Evolutionary conservation across 2,329 filamentous ascomycete species (phyloP).

Genomic region (Phyllosticta capitalensis): DNA sequence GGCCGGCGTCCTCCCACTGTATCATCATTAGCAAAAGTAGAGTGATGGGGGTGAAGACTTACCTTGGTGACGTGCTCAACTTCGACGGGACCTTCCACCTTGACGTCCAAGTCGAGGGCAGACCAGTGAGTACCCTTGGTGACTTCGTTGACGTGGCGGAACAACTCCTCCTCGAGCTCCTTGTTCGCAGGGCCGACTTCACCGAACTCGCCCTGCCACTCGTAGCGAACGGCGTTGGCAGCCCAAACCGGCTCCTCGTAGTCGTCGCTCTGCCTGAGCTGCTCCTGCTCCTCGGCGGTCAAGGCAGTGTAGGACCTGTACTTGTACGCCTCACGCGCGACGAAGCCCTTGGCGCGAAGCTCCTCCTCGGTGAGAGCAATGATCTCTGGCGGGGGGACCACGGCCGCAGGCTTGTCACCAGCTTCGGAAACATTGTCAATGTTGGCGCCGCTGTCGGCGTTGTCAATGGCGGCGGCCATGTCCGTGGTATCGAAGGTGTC

Average conservation of each 20-base stretch:
- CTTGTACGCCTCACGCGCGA: slow-evolving; percentile 37
- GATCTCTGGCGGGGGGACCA: slow-evolving; percentile 13
- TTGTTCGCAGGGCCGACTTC: slow-evolving; percentile 67
- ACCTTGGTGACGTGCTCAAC: slow-evolving; percentile 42
- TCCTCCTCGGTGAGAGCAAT: neutral
- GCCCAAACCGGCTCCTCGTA: slow-evolving; percentile 32
- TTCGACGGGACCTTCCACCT: slow-evolving; percentile 38
- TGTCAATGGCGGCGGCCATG: slow-evolving; percentile 15
- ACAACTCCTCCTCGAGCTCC: slow-evolving; percentile 67
- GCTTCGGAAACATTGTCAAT: slow-evolving; percentile 16
- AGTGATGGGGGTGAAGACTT: slow-evolving; percentile 19
- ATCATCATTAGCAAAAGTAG: slow-evolving; percentile 21
- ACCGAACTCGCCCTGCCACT: slow-evolving; percentile 78
- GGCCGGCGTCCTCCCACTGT: slow-evolving; percentile 64
- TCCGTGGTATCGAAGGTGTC: slow-evolving; percentile 14
- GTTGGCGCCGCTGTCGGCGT: slow-evolving; percentile 10
- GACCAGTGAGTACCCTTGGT: slow-evolving; percentile 53
- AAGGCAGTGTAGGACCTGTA: slow-evolving; percentile 31
- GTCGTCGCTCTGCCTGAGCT: neutral
- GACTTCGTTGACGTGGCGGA: slow-evolving; percentile 46
- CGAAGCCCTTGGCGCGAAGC: slow-evolving; percentile 34
- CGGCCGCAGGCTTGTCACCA: slow-evolving; percentile 16
- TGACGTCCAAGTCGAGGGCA: slow-evolving; percentile 47
- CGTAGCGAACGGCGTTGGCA: slow-evolving; percentile 57
- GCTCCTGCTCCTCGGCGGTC: slow-evolving; percentile 18